Percentiles rank a stretch among this genome's conserved stretches.
phyloP scores from a whole-genome alignment of 345 rosid species.

The Moringa oleifera region DNA sequence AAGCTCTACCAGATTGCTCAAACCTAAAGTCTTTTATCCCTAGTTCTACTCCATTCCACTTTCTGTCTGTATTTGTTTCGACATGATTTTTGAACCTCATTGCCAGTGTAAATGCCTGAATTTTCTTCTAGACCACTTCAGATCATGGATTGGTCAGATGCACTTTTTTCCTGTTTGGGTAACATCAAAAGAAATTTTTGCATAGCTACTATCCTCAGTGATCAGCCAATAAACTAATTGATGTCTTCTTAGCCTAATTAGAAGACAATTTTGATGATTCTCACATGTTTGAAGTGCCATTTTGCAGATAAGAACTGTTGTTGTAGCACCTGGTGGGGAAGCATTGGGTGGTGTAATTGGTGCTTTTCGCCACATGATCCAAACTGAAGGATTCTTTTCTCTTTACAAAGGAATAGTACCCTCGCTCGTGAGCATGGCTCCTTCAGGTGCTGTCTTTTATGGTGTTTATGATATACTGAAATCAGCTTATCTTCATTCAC shows the following conservation, averaged over 20 bases:
- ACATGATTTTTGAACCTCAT: neutral
- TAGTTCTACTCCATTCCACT: neutral
- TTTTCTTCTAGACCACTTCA: neutral
- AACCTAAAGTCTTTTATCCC: neutral
- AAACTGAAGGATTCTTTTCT: slow-evolving; percentile 76
- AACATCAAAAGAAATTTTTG: neutral
- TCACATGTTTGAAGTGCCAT: neutral
- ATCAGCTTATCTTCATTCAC: slow-evolving; percentile 73
- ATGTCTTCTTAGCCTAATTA: neutral
- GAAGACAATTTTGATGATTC: neutral
- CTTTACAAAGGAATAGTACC: slow-evolving; percentile 88
- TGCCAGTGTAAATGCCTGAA: neutral
- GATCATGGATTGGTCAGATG: too few relatives aligned
- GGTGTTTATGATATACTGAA: slow-evolving; percentile 86
- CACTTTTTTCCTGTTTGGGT: neutral
- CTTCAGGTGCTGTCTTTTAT: slow-evolving; percentile 88
- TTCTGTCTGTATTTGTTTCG: neutral
- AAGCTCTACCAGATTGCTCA: neutral
- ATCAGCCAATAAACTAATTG: neutral
- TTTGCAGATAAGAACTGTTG: slow-evolving; percentile 67
- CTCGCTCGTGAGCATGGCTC: slow-evolving; percentile 79
- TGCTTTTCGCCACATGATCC: slow-evolving; percentile 72
- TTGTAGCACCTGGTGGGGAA: slow-evolving; percentile 96
- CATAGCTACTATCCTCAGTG: neutral
- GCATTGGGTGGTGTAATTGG: slow-evolving; percentile 77